A percentile compares a stretch with the other conserved stretches of the same genome.
Evolutionary conservation across 1,139 yeast genomes (phyloP).

Genomic region (Taphrina confusa): DNA sequence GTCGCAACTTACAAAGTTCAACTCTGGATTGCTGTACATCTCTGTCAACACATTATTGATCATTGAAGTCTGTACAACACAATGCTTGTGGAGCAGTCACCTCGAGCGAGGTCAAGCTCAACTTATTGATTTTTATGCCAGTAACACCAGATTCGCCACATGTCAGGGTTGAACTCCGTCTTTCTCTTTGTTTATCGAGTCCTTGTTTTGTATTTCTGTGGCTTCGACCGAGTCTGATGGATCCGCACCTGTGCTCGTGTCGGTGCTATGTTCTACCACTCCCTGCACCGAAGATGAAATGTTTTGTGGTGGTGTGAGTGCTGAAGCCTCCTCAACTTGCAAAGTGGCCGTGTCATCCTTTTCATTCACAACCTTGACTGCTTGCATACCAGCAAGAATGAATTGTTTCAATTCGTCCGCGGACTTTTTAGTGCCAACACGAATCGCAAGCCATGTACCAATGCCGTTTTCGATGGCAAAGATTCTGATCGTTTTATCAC

Average conservation of each 20-base stretch:
- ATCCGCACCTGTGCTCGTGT: not conserved
- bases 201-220: not conserved
- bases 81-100: too few relatives aligned
- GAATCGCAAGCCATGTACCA: slow-evolving; percentile 30
- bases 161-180: too few relatives aligned
- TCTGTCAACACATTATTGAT: too few relatives aligned
- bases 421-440: slow-evolving; percentile 17
- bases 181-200: slow-evolving; percentile 7
- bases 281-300: not conserved
- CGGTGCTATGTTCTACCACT: not conserved
- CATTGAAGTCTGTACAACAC: too few relatives aligned
- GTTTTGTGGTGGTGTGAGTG: not conserved
- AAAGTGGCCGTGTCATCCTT: not conserved
- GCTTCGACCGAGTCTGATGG: slow-evolving; percentile 9
- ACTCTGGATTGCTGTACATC: too few relatives aligned
- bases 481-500: slow-evolving; percentile 23
- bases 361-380: not conserved
- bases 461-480: slow-evolving; percentile 27
- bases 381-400: not conserved
- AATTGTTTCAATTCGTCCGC: slow-evolving; percentile 13
- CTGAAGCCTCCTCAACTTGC: not conserved
- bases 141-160: too few relatives aligned
- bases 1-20: too few relatives aligned
- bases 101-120: too few relatives aligned
- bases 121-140: too few relatives aligned